phyloP scores from a whole-genome alignment of 2,329 filamentous ascomycete genomes.

The Pezicula rhizophila region DNA sequence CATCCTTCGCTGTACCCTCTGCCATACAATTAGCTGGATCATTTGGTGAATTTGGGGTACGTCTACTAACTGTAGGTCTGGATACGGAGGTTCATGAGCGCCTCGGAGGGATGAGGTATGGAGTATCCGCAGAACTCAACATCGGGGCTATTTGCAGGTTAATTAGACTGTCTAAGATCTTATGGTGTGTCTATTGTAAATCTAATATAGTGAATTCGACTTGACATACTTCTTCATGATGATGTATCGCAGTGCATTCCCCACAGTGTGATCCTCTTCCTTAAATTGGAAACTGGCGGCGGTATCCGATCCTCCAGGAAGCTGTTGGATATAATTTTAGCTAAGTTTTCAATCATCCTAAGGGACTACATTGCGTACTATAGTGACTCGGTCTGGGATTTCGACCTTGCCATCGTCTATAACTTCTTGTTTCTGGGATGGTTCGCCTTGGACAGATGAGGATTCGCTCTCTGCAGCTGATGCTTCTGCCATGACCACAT shows the following conservation, averaged over 20 bases:
- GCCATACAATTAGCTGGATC: conserved; percentile 11
- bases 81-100: conserved; percentile 95
- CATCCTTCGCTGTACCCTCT: conserved; percentile 79
- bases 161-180: conserved; percentile 2
- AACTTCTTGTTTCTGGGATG: neutral
- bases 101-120: conserved; percentile 92
- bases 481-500: conserved; percentile 22
- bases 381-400: conserved; percentile 18
- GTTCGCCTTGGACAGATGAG: neutral
- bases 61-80: conserved; percentile 79
- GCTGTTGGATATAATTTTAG: conserved; percentile 41
- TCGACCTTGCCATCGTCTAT: conserved; percentile 6
- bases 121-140: conserved; percentile 98
- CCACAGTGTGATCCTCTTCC: conserved; percentile 89
- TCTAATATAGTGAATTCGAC: neutral
- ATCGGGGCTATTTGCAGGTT: conserved; percentile 58
- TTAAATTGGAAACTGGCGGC: conserved; percentile 94
- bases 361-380: neutral
- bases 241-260: conserved; percentile 87
- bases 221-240: conserved; percentile 92
- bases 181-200: no score
- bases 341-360: neutral
- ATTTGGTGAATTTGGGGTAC: neutral
- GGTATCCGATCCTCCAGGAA: conserved; percentile 78
- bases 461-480: conserved; percentile 4